Evolutionary conservation across 2,329 filamentous ascomycete genomes (phyloP).

Genomic region (Chalara sp.): DNA sequence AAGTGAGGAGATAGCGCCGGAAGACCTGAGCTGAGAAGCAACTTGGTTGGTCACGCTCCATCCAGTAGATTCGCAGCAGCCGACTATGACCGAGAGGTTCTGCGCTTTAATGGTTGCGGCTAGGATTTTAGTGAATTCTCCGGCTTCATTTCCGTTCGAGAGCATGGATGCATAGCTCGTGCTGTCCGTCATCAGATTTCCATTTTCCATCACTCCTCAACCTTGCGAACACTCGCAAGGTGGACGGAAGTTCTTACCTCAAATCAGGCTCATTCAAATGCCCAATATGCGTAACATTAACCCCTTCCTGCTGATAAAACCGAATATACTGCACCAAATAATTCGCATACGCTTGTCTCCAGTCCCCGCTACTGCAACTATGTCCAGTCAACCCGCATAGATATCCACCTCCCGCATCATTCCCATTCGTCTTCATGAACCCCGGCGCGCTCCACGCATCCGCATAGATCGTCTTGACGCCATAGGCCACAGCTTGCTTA

Average conservation of each 20-base stretch:
- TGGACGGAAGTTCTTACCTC: background rate
- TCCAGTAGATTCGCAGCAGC: conserved; percentile 38
- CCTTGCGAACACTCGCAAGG: background rate
- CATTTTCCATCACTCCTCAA: background rate
- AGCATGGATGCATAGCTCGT: conserved; percentile 39
- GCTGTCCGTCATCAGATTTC: conserved; percentile 1
- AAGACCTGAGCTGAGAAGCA: conserved; percentile 30
- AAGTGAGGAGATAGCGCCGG: conserved; percentile 30
- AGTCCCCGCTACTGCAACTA: conserved; percentile 35
- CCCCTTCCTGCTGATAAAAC: conserved; percentile 33
- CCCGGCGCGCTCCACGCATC: conserved; percentile 45
- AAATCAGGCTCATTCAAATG: conserved; percentile 40
- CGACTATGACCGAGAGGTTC: conserved; percentile 32
- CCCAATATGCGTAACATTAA: conserved; percentile 34
- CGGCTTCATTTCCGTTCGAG: conserved; percentile 38
- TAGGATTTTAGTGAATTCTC: conserved; percentile 42
- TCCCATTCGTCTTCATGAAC: conserved; percentile 43
- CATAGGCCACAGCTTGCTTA: conserved; percentile 20
- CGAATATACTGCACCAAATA: conserved; percentile 41
- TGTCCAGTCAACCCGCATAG: conserved; percentile 37
- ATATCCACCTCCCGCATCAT: conserved; percentile 33
- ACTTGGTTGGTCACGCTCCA: conserved; percentile 33
- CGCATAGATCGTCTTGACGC: conserved; percentile 39
- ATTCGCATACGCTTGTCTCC: conserved; percentile 42
- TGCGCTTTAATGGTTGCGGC: conserved; percentile 30